Evolutionary conservation across 345 rosid species (phyloP).

Genomic region (Gossypium thurberi): DNA sequence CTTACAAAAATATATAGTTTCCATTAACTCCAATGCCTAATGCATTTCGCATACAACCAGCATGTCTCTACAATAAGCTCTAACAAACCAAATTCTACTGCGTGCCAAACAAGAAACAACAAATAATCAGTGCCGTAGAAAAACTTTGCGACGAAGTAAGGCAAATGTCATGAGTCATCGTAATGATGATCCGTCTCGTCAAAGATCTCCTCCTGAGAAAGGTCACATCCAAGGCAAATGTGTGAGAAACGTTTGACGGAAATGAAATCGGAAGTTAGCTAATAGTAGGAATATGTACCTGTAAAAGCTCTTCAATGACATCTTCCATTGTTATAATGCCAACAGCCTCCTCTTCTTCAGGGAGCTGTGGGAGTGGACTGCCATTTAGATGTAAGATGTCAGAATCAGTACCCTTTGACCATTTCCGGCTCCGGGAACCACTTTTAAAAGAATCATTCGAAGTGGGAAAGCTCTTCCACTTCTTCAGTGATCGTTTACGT

Average conservation of each 20-base stretch:
- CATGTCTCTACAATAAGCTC: not conserved
- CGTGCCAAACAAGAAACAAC: not conserved
- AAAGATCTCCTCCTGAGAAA: conserved; percentile 78
- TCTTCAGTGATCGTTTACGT: conserved; percentile 59
- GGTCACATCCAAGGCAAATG: not conserved
- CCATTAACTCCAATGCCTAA: not conserved
- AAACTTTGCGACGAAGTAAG: not conserved
- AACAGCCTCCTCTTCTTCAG: conserved; percentile 74
- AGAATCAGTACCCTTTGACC: conserved; percentile 62
- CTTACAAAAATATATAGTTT: not conserved
- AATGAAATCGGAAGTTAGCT: not conserved
- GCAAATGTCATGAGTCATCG: conserved; percentile 49
- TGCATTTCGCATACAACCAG: not conserved
- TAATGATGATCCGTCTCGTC: conserved; percentile 90
- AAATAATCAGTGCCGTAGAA: not conserved
- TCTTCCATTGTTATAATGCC: conserved; percentile 98
- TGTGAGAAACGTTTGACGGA: not conserved
- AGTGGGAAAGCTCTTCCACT: conserved; percentile 82
- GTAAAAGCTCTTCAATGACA: conserved; percentile 93
- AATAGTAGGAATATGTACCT: conserved; percentile 28
- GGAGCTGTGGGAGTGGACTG: conserved; percentile 53
- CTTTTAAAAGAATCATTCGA: conserved; percentile 28
- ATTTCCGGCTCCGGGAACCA: conserved; percentile 58
- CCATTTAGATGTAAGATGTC: conserved; percentile 69
- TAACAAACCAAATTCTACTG: not conserved